phyloP scores from a whole-genome alignment of 768 basidiomycete species.

The Mycena alexandri region DNA sequence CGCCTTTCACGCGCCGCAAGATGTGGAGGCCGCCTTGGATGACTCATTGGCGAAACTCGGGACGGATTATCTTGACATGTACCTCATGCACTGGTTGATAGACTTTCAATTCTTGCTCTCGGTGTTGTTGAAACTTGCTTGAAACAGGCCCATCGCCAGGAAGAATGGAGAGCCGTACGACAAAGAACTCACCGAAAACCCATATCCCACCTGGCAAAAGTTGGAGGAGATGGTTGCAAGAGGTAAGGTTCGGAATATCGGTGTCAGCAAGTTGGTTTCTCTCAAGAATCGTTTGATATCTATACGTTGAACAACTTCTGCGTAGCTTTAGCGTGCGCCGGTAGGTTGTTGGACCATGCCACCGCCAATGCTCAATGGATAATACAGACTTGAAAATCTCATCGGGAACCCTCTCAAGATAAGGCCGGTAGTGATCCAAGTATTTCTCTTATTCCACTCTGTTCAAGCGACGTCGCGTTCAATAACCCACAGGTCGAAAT shows the following conservation, averaged over 20 bases:
- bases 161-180: slow-evolving; percentile 63
- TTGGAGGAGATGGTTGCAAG: slow-evolving; percentile 83
- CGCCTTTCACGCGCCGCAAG: slow-evolving; percentile 78
- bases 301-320: too few species aligned
- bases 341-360: slow-evolving; percentile 42
- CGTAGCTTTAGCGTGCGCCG: slow-evolving; percentile 72
- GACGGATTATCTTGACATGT: slow-evolving; percentile 82
- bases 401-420: slow-evolving; percentile 71
- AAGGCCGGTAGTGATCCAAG: slow-evolving; percentile 77
- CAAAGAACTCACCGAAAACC: slow-evolving; percentile 73
- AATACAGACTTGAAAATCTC: slow-evolving; percentile 66
- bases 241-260: slow-evolving; percentile 84
- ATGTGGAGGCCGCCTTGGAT: slow-evolving; percentile 76
- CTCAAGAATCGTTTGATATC: too few species aligned
- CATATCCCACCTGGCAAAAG: slow-evolving; percentile 85
- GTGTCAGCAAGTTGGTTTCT: slow-evolving; percentile 78
- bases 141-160: slow-evolving; percentile 73
- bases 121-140: too few species aligned
- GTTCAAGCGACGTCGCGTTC: neutral
- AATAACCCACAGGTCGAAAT: slow-evolving; percentile 65
- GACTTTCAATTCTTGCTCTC: neutral
- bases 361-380: slow-evolving; percentile 22
- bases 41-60: slow-evolving; percentile 72
- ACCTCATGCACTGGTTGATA: slow-evolving; percentile 82
- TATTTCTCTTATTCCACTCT: slow-evolving; percentile 7